Percentiles rank a stretch among this genome's conserved stretches.
phyloP scores from a whole-genome alignment of 495 filamentous ascomycete species.

The Xylaria palmicola region DNA sequence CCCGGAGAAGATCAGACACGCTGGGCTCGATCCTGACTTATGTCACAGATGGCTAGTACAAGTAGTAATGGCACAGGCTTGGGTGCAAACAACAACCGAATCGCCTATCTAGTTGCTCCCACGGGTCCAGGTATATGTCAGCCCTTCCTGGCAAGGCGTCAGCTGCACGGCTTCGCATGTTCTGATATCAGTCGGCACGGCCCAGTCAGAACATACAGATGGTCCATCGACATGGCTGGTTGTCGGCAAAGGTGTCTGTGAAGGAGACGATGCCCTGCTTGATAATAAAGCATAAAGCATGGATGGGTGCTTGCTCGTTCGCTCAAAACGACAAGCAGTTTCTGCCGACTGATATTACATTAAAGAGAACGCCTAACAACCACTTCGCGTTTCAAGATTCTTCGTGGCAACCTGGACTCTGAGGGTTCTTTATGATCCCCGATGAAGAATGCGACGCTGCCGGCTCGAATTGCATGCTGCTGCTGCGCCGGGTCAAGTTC shows the following conservation, averaged over 20 bases:
- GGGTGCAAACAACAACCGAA: no score
- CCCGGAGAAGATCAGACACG: background rate
- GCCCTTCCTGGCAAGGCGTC: background rate
- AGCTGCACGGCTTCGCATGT: background rate
- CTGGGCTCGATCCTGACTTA: background rate
- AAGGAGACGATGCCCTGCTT: background rate
- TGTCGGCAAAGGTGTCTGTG: background rate
- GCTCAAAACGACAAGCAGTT: background rate
- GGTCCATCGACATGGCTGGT: background rate
- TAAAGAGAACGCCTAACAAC: background rate
- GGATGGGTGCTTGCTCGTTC: background rate
- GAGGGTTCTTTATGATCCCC: conserved; percentile 3
- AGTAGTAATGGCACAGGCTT: no score
- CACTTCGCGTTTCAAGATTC: conserved; percentile 14
- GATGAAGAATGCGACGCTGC: conserved; percentile 12
- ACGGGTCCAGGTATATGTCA: background rate
- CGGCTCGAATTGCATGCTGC: conserved; percentile 5
- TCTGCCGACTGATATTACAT: conserved; percentile 3
- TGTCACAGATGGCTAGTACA: background rate
- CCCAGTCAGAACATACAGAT: background rate
- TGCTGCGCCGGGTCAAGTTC: conserved; percentile 1
- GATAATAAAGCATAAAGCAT: background rate
- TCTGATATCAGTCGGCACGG: background rate
- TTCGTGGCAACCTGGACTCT: background rate
- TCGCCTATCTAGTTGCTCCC: background rate